phyloP scores from a whole-genome alignment of 495 filamentous ascomycete species.

The Niebla homalea region DNA sequence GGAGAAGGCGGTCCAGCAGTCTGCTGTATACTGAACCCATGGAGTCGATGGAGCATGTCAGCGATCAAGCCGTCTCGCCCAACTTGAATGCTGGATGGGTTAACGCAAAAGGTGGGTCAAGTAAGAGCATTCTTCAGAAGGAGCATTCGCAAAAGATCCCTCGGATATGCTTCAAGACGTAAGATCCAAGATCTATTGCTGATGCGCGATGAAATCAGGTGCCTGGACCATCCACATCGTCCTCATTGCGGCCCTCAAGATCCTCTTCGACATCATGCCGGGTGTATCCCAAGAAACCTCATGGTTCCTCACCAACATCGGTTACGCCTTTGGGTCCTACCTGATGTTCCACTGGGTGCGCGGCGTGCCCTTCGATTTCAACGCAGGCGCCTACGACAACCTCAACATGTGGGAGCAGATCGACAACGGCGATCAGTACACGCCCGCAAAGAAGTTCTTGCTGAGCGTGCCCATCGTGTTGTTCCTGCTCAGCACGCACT shows the following conservation, averaged over 20 bases:
- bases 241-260: conserved; percentile 77
- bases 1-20: conserved; percentile 85
- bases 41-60: conserved; percentile 89
- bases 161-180: background rate
- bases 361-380: conserved; percentile 97
- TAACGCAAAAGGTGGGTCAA: conserved; percentile 73
- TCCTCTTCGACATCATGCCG: conserved; percentile 89
- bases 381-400: conserved; percentile 97
- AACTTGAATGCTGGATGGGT: conserved; percentile 98
- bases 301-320: conserved; percentile 97
- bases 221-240: conserved; percentile 96
- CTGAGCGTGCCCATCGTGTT: conserved; percentile 86
- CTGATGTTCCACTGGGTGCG: conserved; percentile 99
- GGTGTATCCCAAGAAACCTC: conserved; percentile 92
- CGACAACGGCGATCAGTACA: conserved; percentile 97
- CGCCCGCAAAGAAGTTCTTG: conserved; percentile 94
- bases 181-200: background rate
- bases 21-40: conserved; percentile 89
- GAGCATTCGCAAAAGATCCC: background rate
- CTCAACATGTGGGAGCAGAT: conserved; percentile 99
- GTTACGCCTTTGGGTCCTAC: conserved; percentile 97
- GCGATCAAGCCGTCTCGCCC: conserved; percentile 84
- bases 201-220: conserved; percentile 35
- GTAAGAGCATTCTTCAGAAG: conserved; percentile 19
- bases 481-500: conserved; percentile 94